Evolutionary conservation across 2,329 filamentous ascomycete genomes (phyloP), one percentile per base, ranked within the genome.

Genomic region (Trichoderma gracile): DNA sequence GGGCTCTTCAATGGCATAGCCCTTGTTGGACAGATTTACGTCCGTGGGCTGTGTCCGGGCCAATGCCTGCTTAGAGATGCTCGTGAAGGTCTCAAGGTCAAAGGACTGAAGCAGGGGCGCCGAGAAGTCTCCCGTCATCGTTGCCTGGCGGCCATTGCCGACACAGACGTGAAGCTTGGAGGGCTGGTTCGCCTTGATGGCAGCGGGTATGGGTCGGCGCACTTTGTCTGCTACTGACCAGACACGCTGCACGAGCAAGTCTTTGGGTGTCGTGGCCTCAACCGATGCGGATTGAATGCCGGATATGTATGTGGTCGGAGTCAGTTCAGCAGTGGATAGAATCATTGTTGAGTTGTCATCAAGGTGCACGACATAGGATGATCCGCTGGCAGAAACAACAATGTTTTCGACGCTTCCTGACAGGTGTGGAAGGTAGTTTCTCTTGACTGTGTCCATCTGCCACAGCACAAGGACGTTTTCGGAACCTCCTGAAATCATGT

Each of bases 311-410:
- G 91, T 86, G 17, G 89, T 92, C 5, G 95, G 92, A 73, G 90
- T 88, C 75, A 98, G 82, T 75, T 98, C 93, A 14, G 92, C 87
- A 3, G 95, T 97, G 2, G 94, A 97, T 17, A 99, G 77, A 7
- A 97, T 82, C 84, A 98, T 94, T 62, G 89, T 82, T 1, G 93
- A 97, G 76, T 99, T 99, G 75, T 98, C 94, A 30, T 93, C 91
- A 57, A 98, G 82, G 69, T 93, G 90, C 25, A 98, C 76, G 5
- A 88, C 90, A 72, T 98, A 99, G 0, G 90, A 89, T 45, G 91
- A 86, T 6, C 95, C 94, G 19, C 81, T 82, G 0, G 89, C 84
- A 17, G 93, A 97, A 40, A 99, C 86, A 5, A 90, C 88, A 49
- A 99, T 85, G 70, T 90, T 92, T 74, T 95, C 90, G 42, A 99